Conservation (phyloP, 768 basidiomycete genomes). For the Termitomyces sp. region DNA sequence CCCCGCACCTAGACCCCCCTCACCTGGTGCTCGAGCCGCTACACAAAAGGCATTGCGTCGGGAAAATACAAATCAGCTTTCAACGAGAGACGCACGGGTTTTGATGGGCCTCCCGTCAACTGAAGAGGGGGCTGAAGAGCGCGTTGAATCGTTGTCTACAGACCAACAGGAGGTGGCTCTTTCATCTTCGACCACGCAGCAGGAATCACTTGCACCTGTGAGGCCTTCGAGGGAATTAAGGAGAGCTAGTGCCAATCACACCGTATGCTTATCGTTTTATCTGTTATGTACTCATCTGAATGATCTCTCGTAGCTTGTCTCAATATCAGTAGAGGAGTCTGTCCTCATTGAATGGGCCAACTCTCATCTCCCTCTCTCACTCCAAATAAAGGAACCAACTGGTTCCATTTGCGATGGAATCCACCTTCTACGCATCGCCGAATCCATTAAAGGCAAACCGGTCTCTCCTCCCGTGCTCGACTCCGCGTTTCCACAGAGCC, state of each 20-base stretch:
- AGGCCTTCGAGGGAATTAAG: constrained; percentile 66
- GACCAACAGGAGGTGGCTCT: constrained; percentile 4
- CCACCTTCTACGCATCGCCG: constrained; percentile 78
- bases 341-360: constrained; percentile 89
- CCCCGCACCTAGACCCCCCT: constrained; percentile 91
- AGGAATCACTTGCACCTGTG: constrained; percentile 21
- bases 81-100: constrained; percentile 71
- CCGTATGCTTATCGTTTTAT: constrained; percentile 17
- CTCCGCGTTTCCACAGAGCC: constrained; percentile 64
- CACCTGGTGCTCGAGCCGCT: constrained; percentile 80
- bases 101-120: constrained; percentile 53
- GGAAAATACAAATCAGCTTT: constrained; percentile 80
- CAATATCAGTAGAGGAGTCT: constrained; percentile 27
- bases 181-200: constrained; percentile 8
- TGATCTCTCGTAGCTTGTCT: neutral
- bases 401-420: constrained; percentile 60
- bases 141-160: constrained; percentile 50
- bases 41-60: constrained; percentile 83
- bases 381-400: constrained; percentile 47
- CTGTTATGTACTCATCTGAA: constrained; percentile 3
- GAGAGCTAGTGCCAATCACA: constrained; percentile 27
- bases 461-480: constrained; percentile 71
- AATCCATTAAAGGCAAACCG: constrained; percentile 65
- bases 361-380: constrained; percentile 59
- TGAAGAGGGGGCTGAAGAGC: constrained; percentile 37